Base-by-base conservation (phyloP, 2,329 filamentous ascomycete species). In the Trichophyton rubrum region DNA sequence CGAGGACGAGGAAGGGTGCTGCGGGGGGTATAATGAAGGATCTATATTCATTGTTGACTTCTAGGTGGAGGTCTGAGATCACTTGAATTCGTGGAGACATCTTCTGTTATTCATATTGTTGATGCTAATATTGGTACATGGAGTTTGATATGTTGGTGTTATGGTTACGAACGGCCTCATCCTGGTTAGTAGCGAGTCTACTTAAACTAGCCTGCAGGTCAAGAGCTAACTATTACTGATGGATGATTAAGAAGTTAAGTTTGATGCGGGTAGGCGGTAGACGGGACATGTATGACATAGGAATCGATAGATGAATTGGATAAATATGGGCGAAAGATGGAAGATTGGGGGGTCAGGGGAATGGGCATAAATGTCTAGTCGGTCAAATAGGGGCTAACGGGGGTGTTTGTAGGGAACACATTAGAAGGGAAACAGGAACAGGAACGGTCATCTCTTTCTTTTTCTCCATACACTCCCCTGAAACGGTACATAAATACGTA, bases 1-100 rank as follows among this genome's bases (percentile, higher is more conserved):
- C 68, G 30, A 69, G 64, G 60, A 69, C 61, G 13, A 68, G 64
- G 62, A 62, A 62, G 43, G 63, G 62, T 13, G 65, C 67, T 24
- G 24, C 53, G 24, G 55, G 45, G 20, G 64, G 65, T 55, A 70
- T 62, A 47, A 66, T 15, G 58, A 68, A 69, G 4, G 49, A 58
- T 13, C 55, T 43, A 45, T 70, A 69, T 57, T 68, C 64, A 22
- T 61, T 57, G 11, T 65, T 60, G 30, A 69, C 62, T 62, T 69
- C 67, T 22, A 69, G 66, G 55, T 69, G 67, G 24, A 69, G 64
- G 62, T 69, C 67, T 8, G 68, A 69, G 53, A 70, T 33, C 24
- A 68, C 55, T 60, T 69, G 68, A 20, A 55, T 55, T 17, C 49
- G 49, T 35, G 49, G 49, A 35, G 27, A 17, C 49, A 53, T 38